Conservation (phyloP, 768 basidiomycete genomes). For the Lepiota venenata region DNA sequence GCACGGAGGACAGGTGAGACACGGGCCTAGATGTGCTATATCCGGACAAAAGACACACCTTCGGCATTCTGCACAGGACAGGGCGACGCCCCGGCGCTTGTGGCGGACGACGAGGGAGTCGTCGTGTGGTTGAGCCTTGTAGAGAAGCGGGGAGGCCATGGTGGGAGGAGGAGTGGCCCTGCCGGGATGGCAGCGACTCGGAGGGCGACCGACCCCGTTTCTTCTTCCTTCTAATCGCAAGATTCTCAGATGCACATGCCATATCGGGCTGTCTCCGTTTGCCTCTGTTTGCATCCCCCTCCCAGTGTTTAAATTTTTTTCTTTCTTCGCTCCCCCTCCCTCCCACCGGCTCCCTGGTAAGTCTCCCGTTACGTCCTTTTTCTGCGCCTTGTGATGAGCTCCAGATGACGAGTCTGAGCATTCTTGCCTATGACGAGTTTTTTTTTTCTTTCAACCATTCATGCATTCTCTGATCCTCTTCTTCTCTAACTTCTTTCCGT, state of each 20-base stretch:
- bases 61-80: slow-evolving; percentile 70
- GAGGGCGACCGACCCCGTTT: slow-evolving; percentile 9
- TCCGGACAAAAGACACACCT: slow-evolving; percentile 36
- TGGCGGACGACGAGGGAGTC: slow-evolving; percentile 33
- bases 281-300: slow-evolving; percentile 20
- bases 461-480: slow-evolving; percentile 74
- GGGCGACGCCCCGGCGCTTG: slow-evolving; percentile 52
- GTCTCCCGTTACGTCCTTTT: slow-evolving; percentile 9
- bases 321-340: slow-evolving; percentile 14
- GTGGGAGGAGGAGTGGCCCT: slow-evolving; percentile 15
- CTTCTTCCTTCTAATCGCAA: slow-evolving; percentile 9
- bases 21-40: slow-evolving; percentile 12
- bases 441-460: slow-evolving; percentile 73
- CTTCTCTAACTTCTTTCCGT: slow-evolving; percentile 16
- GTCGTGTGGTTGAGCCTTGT: slow-evolving; percentile 18
- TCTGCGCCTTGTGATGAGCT: slow-evolving; percentile 34
- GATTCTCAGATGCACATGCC: slow-evolving; percentile 8
- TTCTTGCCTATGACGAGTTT: slow-evolving; percentile 57
- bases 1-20: slow-evolving; percentile 14
- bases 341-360: slow-evolving; percentile 11
- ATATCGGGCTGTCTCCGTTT: slow-evolving; percentile 18
- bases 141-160: slow-evolving; percentile 23
- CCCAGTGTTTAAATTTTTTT: slow-evolving; percentile 15
- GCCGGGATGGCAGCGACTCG: slow-evolving; percentile 9
- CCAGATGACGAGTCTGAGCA: slow-evolving; percentile 82